A percentile compares a stretch with the other conserved stretches of the same genome.
phyloP scores from a whole-genome alignment of 768 basidiomycete species.

The Leccinellum albellum region DNA sequence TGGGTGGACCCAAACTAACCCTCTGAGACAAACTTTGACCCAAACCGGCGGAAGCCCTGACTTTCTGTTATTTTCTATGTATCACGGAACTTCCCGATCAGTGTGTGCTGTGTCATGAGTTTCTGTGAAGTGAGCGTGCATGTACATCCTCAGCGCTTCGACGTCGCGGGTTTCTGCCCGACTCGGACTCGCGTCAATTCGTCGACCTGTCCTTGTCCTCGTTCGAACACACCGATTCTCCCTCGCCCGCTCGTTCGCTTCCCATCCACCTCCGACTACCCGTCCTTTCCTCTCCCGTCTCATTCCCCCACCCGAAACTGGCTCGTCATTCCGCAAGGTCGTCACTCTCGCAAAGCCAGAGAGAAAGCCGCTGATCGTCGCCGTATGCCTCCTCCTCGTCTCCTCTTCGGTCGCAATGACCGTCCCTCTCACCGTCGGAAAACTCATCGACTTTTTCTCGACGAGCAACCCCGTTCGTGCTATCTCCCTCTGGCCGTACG shows the following conservation, averaged over 20 bases:
- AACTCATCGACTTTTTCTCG: slow-evolving; percentile 91
- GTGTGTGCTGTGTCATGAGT: too few relatives aligned
- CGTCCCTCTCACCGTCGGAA: slow-evolving; percentile 89
- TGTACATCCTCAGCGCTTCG: background rate
- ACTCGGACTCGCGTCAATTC: background rate
- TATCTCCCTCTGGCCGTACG: background rate
- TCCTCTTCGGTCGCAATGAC: slow-evolving; percentile 91
- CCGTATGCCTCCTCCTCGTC: slow-evolving; percentile 76
- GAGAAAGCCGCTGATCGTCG: slow-evolving; percentile 66
- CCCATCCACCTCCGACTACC: slow-evolving; percentile 1
- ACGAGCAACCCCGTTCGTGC: slow-evolving; percentile 57
- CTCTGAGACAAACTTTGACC: too few relatives aligned
- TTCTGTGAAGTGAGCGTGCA: background rate
- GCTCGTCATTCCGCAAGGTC: slow-evolving; percentile 73
- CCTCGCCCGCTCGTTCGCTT: slow-evolving; percentile 10
- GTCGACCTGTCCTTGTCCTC: background rate
- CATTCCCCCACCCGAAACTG: slow-evolving; percentile 34
- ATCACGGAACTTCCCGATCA: too few relatives aligned
- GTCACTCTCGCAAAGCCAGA: slow-evolving; percentile 79
- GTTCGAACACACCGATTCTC: background rate
- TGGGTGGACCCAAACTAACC: too few relatives aligned
- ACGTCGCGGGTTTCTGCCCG: background rate
- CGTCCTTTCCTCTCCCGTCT: slow-evolving; percentile 25
- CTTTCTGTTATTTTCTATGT: too few relatives aligned
- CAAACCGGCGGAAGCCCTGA: too few relatives aligned